Evolutionary conservation across 2,329 filamentous ascomycete species (phyloP).

Genomic region (Calonectria fujianensis): DNA sequence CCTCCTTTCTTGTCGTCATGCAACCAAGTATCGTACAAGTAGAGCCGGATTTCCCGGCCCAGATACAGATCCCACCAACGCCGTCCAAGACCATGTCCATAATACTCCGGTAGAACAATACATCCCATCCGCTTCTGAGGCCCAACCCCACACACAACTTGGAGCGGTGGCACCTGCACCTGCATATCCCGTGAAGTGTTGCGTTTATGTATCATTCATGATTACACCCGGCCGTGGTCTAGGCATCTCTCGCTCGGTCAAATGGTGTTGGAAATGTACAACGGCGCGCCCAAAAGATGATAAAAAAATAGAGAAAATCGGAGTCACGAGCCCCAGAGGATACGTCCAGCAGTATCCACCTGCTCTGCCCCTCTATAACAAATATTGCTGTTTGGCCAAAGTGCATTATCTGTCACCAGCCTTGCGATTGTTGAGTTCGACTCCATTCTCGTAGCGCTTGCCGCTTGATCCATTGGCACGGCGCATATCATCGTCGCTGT

Average conservation of each 20-base stretch:
- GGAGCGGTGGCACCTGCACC: conserved; percentile 51
- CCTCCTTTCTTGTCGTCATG: conserved; percentile 50
- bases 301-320: conserved; percentile 43
- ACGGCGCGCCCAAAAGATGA: conserved; percentile 49
- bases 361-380: conserved; percentile 35
- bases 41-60: conserved; percentile 51
- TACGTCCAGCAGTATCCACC: conserved; percentile 29
- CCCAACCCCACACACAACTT: conserved; percentile 46
- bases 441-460: conserved; percentile 63
- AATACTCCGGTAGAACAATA: conserved; percentile 55
- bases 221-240: conserved; percentile 49
- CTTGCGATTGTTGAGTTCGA: conserved; percentile 72
- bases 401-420: conserved; percentile 58
- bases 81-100: conserved; percentile 54
- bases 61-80: conserved; percentile 56
- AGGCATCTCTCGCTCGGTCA: conserved; percentile 48
- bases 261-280: conserved; percentile 56
- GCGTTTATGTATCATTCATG: conserved; percentile 48
- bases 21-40: conserved; percentile 57
- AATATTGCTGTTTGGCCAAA: conserved; percentile 48
- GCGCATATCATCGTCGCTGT: conserved; percentile 78
- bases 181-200: conserved; percentile 43
- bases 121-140: conserved; percentile 46
- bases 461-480: conserved; percentile 65
- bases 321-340: conserved; percentile 29